Base-by-base conservation (phyloP, 1,284 basidiomycete genomes). In the Malassezia furfur region DNA sequence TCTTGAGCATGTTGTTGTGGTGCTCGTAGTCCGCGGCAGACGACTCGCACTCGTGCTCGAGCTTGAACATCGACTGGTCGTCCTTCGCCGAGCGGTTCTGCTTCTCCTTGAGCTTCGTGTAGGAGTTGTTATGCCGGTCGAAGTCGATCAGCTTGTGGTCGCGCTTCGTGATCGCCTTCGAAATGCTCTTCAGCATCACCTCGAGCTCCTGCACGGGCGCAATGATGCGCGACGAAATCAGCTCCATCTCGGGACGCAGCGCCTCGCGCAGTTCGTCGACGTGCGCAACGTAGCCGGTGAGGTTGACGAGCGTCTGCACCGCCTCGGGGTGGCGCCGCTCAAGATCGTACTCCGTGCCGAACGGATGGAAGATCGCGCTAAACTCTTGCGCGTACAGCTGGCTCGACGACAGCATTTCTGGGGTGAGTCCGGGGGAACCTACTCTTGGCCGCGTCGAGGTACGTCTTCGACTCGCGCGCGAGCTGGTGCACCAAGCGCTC, bases 131-230 rank as follows among this genome's bases (percentile, higher is more conserved):
- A 81, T 84, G 87, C 43, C 94, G 85, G 78, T 99, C 94, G 66
- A 85, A 99, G 77, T 99, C 94, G 43, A 87, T 79, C 48, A 96
- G 81, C 80, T 98, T 98, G 77, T 99, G 94, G 50, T 96, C 90
- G 37, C 94, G 82, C 79, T 99, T 99, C 14, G 85, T 87, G 69
- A 93, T 88, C 30, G 84, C 89, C 80, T 98, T 99, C 65, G 91
- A 79, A 67, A 96, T 88, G 60, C 81, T 78, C 79, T 96, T 96
- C 78, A 93, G 79, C 54, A 96, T 80, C 0, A 81, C 80, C 72
- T 88, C 84, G 36, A 94, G 80, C 75, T 99, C 94, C 77, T 90
- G 94, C 54, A 85, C 81, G 15, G 94, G 94, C 0, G 81, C 83
- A 36, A 87, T 78, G 54, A 98, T 84, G 58, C 91, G 81, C 59